Base-by-base conservation (phyloP, 805 yeast genomes). In the Metschnikowia rubicola region DNA sequence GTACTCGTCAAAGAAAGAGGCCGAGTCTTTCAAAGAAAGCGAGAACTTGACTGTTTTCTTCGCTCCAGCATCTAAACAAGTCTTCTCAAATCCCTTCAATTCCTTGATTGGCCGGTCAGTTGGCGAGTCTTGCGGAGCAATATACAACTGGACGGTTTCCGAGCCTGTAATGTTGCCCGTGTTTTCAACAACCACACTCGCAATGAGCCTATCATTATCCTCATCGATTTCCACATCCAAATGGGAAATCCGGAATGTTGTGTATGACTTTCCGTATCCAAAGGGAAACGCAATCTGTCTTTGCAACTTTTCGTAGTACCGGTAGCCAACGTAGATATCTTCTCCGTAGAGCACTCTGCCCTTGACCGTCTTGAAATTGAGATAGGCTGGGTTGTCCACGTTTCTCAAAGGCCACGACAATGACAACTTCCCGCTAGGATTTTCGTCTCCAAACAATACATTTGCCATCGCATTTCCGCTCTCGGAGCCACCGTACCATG, bases 321-420 rank as follows among this genome's bases (percentile, higher is more conserved):
- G 68, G 67, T 83, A 81, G 17, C 87, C 88, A 43, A 82, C 78
- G 60, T 71, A 82, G 39, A 83, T 77, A 57, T 81, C 86, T 61
- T 83, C 88, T 48, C 87, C 86, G 55, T 83, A 83, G 46, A 76
- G 56, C 30, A 75, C 79, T 43, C 74, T 64, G 37, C 86, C 85
- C 57, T 71, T 71, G 56, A 75, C 75, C 9, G 81, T 67, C 30
- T 67, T 65, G 66, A 67, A 79, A 63, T 74, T 79, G 56, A 79
- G 62, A 62, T 60, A 81, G 0, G 84, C 73, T 10, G 86, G 86
- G 52, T 76, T 79, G 61, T 81, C 84, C 54, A 76, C 71, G 39
- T 70, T 54, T 51, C 63, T 69, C 45, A 66, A 59, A 32, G 86
- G 86, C 74, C 76, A 80, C 4, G 84, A 66, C 51, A 81, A 59